Percentiles rank a stretch among this genome's conserved stretches.
phyloP scores from a whole-genome alignment of 2,329 filamentous ascomycete species.

The Fusarium scirpi region DNA sequence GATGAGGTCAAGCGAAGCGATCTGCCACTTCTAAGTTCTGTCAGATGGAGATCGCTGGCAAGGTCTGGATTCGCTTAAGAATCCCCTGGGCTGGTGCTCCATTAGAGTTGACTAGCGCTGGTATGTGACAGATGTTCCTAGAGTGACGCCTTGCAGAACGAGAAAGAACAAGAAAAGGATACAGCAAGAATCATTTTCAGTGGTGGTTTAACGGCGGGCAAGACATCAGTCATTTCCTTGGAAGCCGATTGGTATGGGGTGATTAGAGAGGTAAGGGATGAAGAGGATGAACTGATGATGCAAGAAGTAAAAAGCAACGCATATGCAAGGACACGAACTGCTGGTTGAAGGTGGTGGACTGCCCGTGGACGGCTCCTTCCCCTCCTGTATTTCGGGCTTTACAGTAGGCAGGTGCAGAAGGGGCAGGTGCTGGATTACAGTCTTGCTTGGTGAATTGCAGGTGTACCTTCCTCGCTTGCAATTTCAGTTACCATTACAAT shows the following conservation, averaged over 20 bases:
- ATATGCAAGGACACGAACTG: background rate
- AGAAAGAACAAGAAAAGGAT: slow-evolving; percentile 13
- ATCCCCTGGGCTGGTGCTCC: background rate
- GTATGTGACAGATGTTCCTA: slow-evolving; percentile 28
- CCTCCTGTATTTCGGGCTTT: background rate
- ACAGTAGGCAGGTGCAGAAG: background rate
- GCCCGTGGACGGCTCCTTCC: background rate
- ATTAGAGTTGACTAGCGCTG: background rate
- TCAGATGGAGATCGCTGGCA: slow-evolving; percentile 6
- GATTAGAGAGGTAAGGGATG: slow-evolving; percentile 25
- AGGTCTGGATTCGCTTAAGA: background rate
- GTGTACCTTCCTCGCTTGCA: background rate
- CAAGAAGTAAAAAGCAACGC: slow-evolving; percentile 30
- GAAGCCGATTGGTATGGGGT: slow-evolving; percentile 28
- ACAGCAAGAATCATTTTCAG: slow-evolving; percentile 8
- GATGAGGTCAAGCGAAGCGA: slow-evolving; percentile 3
- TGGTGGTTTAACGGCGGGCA: slow-evolving; percentile 10
- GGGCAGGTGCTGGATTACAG: background rate
- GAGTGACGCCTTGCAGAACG: background rate
- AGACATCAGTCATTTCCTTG: slow-evolving; percentile 35
- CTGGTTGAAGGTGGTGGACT: background rate
- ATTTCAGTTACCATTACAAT: background rate
- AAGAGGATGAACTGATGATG: slow-evolving; percentile 14
- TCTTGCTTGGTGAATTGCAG: background rate
- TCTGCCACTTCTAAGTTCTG: slow-evolving; percentile 2